Evolutionary conservation across 805 yeast genomes (phyloP).

Genomic region (Ogataea ganodermae): DNA sequence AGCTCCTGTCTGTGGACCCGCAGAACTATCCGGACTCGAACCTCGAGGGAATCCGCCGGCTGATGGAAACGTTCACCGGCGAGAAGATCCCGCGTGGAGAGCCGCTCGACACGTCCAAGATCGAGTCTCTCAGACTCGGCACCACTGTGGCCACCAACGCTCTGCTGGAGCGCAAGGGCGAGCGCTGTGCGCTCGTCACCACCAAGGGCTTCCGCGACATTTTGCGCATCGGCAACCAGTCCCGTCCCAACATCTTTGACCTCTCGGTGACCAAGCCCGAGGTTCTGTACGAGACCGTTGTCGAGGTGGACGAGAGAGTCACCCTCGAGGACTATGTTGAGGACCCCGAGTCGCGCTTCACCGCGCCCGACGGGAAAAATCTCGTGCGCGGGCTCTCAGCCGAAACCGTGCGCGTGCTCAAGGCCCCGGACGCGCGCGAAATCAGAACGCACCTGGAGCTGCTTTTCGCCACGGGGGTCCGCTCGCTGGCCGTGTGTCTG

Average conservation of each 20-base stretch:
- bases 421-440: constrained; percentile 48
- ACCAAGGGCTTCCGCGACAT: constrained; percentile 89
- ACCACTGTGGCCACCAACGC: constrained; percentile 98
- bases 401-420: constrained; percentile 61
- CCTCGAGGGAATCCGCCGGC: constrained; percentile 83
- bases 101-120: constrained; percentile 61
- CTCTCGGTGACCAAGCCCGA: constrained; percentile 71
- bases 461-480: constrained; percentile 57
- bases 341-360: constrained; percentile 50
- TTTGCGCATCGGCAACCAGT: constrained; percentile 83
- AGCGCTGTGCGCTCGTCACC: constrained; percentile 78
- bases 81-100: constrained; percentile 56
- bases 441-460: constrained; percentile 44
- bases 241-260: constrained; percentile 88
- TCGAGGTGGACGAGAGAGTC: constrained; percentile 88
- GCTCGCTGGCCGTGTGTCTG: constrained; percentile 70
- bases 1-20: constrained; percentile 86
- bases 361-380: constrained; percentile 33
- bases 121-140: constrained; percentile 80
- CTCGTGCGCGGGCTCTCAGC: constrained; percentile 64
- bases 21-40: constrained; percentile 88
- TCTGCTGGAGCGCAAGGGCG: constrained; percentile 88
- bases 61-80: constrained; percentile 62
- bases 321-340: constrained; percentile 81
- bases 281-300: constrained; percentile 70